These are phyloP conservation scores for Ustilago cynodontis DNA, from an alignment of 1,284 basidiomycete genomes.

Conservation along the genomic window DNA sequence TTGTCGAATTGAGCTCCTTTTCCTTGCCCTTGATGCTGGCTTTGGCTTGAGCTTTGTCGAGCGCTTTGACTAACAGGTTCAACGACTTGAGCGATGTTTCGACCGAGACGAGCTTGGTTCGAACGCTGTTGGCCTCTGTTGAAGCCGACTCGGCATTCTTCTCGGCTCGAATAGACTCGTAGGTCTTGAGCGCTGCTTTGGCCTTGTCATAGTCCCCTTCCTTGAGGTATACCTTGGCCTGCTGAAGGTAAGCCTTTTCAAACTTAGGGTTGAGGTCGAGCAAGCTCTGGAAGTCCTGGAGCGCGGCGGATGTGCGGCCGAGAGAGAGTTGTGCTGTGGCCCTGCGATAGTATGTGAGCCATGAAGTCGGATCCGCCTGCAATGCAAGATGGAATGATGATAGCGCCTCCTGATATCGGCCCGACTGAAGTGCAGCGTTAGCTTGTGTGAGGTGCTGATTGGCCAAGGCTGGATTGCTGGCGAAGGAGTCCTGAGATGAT, in stretches of 20 bases:
- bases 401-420: conserved; percentile 59
- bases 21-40: conserved; percentile 47
- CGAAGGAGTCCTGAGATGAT: conserved; percentile 10
- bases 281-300: conserved; percentile 59
- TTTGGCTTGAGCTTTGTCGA: conserved; percentile 47
- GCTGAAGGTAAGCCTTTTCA: conserved; percentile 64
- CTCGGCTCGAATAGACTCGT: conserved; percentile 29
- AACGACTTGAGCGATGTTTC: conserved; percentile 51
- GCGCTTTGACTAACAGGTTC: conserved; percentile 41
- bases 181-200: conserved; percentile 39
- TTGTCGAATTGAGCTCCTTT: conserved; percentile 35
- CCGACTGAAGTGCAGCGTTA: conserved; percentile 58
- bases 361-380: conserved; percentile 56
- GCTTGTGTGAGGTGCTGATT: conserved; percentile 53
- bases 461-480: conserved; percentile 29
- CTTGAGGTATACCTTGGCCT: conserved; percentile 61
- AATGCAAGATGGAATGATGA: conserved; percentile 61
- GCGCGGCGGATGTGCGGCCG: conserved; percentile 62
- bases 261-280: conserved; percentile 64
- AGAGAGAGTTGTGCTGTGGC: conserved; percentile 67
- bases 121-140: conserved; percentile 31
- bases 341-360: conserved; percentile 66
- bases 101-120: conserved; percentile 40
- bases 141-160: conserved; percentile 25
- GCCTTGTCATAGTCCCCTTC: conserved; percentile 64